phyloP scores from a whole-genome alignment of 23 red algal species.

The Rhodosorus marinus region DNA sequence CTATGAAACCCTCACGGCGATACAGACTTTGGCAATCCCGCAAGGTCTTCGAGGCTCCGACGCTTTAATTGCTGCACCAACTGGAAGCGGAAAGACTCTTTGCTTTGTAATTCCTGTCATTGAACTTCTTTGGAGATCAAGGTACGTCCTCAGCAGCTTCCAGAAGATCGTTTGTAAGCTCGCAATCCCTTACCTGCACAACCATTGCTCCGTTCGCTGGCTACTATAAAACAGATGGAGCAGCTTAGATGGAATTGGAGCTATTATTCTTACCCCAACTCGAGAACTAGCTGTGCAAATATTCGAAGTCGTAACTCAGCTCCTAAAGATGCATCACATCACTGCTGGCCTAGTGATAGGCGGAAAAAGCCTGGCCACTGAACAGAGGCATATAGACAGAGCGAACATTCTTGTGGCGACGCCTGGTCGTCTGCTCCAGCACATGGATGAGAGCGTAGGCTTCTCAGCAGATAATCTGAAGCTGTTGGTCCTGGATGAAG shows the following conservation, averaged over 20 bases:
- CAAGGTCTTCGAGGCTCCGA: slow-evolving; percentile 67
- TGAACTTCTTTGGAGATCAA: slow-evolving; percentile 52
- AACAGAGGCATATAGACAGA: slow-evolving; percentile 46
- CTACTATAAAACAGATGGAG: slow-evolving; percentile 45
- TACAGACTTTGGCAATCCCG: slow-evolving; percentile 64
- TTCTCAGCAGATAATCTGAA: slow-evolving; percentile 41
- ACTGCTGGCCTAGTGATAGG: slow-evolving; percentile 92
- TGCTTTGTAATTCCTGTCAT: slow-evolving; percentile 73
- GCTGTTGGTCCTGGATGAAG: slow-evolving; percentile 85
- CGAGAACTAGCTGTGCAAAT: slow-evolving; percentile 87
- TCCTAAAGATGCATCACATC: slow-evolving; percentile 49
- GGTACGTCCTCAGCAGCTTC: no score
- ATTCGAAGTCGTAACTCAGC: slow-evolving; percentile 65
- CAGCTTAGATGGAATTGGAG: slow-evolving; percentile 71
- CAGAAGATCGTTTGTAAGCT: no score
- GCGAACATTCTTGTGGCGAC: slow-evolving; percentile 96
- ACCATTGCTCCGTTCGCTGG: no score
- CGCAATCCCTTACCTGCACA: no score
- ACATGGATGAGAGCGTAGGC: slow-evolving; percentile 71
- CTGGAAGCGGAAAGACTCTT: slow-evolving; percentile 95
- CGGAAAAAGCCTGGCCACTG: slow-evolving; percentile 57
- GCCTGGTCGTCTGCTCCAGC: slow-evolving; percentile 83
- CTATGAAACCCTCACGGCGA: slow-evolving; percentile 48
- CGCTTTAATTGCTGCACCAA: slow-evolving; percentile 68
- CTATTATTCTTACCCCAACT: slow-evolving; percentile 77